Evolutionary conservation across 2,329 filamentous ascomycete genomes (phyloP).

Genomic region (Xylaria sp.): DNA sequence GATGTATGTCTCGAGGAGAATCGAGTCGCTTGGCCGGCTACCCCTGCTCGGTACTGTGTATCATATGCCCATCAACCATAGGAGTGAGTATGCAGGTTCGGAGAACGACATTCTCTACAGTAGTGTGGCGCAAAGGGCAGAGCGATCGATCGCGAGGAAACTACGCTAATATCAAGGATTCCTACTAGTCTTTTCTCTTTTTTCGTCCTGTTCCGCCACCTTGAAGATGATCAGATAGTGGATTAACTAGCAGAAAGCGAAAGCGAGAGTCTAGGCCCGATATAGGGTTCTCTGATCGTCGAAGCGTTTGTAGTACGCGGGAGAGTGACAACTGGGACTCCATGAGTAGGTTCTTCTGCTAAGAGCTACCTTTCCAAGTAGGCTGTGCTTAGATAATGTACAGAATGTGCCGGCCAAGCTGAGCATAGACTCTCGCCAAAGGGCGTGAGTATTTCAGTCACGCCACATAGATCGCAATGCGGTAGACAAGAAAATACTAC

Average conservation of each 20-base stretch:
- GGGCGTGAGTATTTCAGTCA: not conserved
- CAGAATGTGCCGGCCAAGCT: not conserved
- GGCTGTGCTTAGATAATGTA: not conserved
- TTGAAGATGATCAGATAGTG: not conserved
- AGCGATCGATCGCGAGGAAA: not conserved
- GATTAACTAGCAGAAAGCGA: not conserved
- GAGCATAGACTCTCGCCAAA: not conserved
- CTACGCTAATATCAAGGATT: not conserved
- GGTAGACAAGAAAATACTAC: not conserved
- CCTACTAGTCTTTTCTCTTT: not conserved
- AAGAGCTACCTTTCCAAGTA: constrained; percentile 7
- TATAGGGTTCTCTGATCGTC: not conserved
- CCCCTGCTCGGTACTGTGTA: constrained; percentile 15
- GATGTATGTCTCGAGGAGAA: not conserved
- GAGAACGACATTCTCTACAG: not conserved
- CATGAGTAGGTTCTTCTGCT: not conserved
- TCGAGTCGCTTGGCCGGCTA: not conserved
- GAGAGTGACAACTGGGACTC: not conserved
- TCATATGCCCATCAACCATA: constrained; percentile 18
- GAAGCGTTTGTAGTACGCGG: not conserved
- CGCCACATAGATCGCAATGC: not conserved
- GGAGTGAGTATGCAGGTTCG: constrained; percentile 3
- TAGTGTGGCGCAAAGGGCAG: not conserved
- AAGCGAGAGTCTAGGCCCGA: constrained; percentile 9
- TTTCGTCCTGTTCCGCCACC: not conserved